Conservation (phyloP, 2,329 filamentous ascomycete species). For the Botrytis sinoallii region DNA sequence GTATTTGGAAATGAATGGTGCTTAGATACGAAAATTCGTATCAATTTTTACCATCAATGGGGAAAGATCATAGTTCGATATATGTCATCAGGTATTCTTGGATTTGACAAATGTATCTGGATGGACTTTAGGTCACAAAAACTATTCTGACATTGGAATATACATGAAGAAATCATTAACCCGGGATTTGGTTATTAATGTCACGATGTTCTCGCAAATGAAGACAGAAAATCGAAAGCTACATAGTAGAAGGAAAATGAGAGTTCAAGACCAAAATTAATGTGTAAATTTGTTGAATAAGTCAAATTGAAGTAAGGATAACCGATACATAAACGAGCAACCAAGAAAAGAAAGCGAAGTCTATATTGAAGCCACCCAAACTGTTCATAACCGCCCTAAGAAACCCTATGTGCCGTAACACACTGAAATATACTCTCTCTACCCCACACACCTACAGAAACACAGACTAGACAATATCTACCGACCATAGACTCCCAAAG, state of each 20-base stretch:
- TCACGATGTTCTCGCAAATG: neutral
- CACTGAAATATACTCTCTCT: no score
- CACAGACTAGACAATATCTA: neutral
- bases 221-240: neutral
- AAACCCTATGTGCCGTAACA: neutral
- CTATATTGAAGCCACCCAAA: neutral
- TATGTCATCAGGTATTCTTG: neutral
- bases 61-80: neutral
- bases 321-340: neutral
- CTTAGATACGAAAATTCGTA: neutral
- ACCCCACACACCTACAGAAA: neutral
- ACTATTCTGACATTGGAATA: neutral
- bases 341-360: neutral
- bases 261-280: neutral
- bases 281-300: neutral
- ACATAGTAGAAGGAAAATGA: no score
- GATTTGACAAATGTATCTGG: neutral
- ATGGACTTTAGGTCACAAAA: neutral
- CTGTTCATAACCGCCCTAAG: neutral
- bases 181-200: neutral
- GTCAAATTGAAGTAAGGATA: neutral
- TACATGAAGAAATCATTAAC: no score
- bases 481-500: neutral
- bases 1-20: neutral
- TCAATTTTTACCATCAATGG: neutral